Base-by-base conservation (phyloP, 768 basidiomycete genomes). In the Trametes cingulata region DNA sequence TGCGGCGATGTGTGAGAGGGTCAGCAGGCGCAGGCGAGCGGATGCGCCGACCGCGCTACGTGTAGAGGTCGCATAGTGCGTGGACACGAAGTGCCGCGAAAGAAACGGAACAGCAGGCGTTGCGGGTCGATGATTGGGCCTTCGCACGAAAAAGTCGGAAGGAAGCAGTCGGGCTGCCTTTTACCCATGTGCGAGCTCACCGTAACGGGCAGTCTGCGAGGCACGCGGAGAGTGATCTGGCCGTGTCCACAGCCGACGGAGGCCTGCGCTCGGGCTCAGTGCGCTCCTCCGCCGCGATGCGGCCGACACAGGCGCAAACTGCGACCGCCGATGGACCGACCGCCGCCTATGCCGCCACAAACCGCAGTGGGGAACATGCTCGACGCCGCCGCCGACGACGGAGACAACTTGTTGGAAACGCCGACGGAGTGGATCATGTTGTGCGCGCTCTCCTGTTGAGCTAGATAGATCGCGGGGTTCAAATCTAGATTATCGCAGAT, bases 151-250 rank as follows among this genome's bases (percentile, higher is more conserved):
- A 50, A 41, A 20, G 52, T 55, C 58, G 54, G 62, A 39, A 39
- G 40, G 24, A 22, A 51, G 54, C 43, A 37, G 48, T 24, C 22
- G 47, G 12, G n/a, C 25, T 39, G 36, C 58, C 59, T 52, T 43
- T 35, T 41, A 6, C 46, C 22, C 54, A 47, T 43, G 48, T 14
- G 10, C n/a, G 20, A 19, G 14, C 10, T 12, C 25, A 20, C 58
- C 52, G 42, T 46, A 39, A 52, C n/a, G 61, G 67, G 67, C 62
- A 65, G 66, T 61, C 60, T 70, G 69, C 69, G 69, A 70, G 67
- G 69, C 64, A 64, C 67, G 52, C 69, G 69, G 69, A 68, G 61
- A 58, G 45, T 37, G 48, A 51, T 50, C 54, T 36, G n/a, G 43
- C 35, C 35, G 45, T 39, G 37, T 22, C 36, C n/a, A 22, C 19